phyloP scores from a whole-genome alignment of 2,329 filamentous ascomycete species.

The Chaetoscypha palmicola region DNA sequence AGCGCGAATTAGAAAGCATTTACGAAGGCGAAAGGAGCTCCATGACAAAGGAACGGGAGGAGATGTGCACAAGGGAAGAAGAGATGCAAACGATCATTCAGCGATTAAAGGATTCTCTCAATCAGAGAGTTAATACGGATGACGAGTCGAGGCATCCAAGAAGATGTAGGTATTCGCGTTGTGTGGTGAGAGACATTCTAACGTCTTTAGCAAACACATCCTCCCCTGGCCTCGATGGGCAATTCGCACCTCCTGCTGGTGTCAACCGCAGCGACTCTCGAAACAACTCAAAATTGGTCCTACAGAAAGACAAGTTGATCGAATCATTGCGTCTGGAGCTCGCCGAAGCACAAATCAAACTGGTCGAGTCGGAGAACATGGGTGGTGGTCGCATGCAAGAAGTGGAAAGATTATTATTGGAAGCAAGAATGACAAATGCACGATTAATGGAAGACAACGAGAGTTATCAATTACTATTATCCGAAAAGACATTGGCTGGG shows the following conservation, averaged over 20 bases:
- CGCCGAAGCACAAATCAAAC: conserved; percentile 89
- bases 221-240: conserved; percentile 66
- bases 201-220: conserved; percentile 38
- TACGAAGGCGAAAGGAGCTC: conserved; percentile 86
- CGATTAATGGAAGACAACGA: conserved; percentile 98
- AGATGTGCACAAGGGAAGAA: conserved; percentile 75
- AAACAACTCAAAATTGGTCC: conserved; percentile 80
- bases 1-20: conserved; percentile 84
- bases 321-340: conserved; percentile 87
- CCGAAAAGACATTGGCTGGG: conserved; percentile 91
- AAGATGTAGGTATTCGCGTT: conserved; percentile 41
- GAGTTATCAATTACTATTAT: conserved; percentile 89
- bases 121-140: conserved; percentile 57
- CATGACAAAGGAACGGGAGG: conserved; percentile 87
- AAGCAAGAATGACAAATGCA: conserved; percentile 92
- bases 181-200: conserved; percentile 8
- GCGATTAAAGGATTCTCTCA: conserved; percentile 80
- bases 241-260: conserved; percentile 81
- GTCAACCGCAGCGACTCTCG: conserved; percentile 81
- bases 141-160: conserved; percentile 51
- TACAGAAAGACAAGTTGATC: conserved; percentile 95
- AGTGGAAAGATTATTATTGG: conserved; percentile 83
- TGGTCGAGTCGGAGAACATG: conserved; percentile 89
- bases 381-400: conserved; percentile 82
- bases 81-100: conserved; percentile 88